Conservation (phyloP, 805 yeast genomes). For the Wickerhamomyces ciferrii region DNA sequence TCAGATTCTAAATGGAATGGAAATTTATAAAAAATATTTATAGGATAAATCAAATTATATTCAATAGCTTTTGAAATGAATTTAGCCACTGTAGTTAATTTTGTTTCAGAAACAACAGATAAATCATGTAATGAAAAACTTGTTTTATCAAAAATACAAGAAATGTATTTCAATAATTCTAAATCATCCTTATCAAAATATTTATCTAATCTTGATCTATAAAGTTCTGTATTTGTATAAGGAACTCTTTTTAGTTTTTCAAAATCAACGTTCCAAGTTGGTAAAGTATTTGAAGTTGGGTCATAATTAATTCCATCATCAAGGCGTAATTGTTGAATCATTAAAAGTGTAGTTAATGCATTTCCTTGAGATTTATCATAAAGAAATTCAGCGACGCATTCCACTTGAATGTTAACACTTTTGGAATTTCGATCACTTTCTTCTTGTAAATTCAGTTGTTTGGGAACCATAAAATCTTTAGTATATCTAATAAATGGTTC, state of each 20-base stretch:
- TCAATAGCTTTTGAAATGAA: constrained; percentile 30
- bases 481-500: constrained; percentile 1
- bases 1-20: constrained; percentile 34
- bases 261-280: constrained; percentile 17
- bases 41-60: constrained; percentile 29
- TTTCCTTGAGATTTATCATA: constrained; percentile 19
- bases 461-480: constrained; percentile 9
- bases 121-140: constrained; percentile 32
- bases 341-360: constrained; percentile 9
- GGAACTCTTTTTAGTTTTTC: constrained; percentile 7
- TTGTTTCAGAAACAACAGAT: constrained; percentile 28
- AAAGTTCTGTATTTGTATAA: constrained; percentile 10
- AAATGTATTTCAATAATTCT: constrained; percentile 32
- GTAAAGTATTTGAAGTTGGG: constrained; percentile 5
- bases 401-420: background rate
- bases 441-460: background rate
- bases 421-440: background rate
- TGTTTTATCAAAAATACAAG: constrained; percentile 32
- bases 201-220: constrained; percentile 11
- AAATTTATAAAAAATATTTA: constrained; percentile 38
- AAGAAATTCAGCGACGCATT: constrained; percentile 14
- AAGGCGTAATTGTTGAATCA: constrained; percentile 10
- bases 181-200: constrained; percentile 19
- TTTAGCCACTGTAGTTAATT: constrained; percentile 27
- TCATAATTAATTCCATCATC: background rate